Evolutionary conservation across 1,284 basidiomycete genomes (phyloP).

Genomic region (Trichosporon faecale): DNA sequence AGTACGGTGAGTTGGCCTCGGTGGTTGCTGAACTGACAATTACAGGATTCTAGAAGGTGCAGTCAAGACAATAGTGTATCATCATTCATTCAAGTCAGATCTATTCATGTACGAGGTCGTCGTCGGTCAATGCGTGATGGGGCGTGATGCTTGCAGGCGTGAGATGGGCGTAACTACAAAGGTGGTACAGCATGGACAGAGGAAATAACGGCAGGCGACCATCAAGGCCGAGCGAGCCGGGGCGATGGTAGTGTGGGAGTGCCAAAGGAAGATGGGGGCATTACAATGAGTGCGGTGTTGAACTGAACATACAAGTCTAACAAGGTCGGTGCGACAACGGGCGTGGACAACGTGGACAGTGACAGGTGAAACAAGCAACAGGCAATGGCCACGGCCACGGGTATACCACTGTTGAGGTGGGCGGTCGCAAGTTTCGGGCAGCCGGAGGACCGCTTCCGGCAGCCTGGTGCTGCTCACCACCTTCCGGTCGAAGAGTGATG

Average conservation of each 20-base stretch:
- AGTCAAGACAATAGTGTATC: background rate
- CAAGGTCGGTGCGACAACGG: background rate
- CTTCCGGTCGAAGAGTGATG: background rate
- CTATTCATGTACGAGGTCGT: background rate
- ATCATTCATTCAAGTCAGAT: background rate
- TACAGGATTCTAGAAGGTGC: background rate
- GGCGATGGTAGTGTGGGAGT: no score
- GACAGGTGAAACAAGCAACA: background rate
- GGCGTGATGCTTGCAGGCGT: background rate
- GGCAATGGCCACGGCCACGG: background rate
- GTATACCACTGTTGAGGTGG: background rate
- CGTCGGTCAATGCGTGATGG: background rate
- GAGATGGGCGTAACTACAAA: background rate
- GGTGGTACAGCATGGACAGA: background rate
- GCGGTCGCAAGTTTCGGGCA: background rate
- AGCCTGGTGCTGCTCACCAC: background rate
- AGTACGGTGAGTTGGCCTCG: conserved; percentile 41
- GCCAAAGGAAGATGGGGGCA: background rate
- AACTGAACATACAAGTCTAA: background rate
- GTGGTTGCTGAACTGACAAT: background rate
- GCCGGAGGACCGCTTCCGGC: background rate
- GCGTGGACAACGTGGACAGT: background rate
- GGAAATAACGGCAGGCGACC: background rate
- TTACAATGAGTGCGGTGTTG: background rate
- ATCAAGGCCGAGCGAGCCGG: background rate